Percentiles rank a stretch among this genome's conserved stretches.
Evolutionary conservation across 805 yeast genomes (phyloP).

Genomic region (Cyberlindnera suaveolens): DNA sequence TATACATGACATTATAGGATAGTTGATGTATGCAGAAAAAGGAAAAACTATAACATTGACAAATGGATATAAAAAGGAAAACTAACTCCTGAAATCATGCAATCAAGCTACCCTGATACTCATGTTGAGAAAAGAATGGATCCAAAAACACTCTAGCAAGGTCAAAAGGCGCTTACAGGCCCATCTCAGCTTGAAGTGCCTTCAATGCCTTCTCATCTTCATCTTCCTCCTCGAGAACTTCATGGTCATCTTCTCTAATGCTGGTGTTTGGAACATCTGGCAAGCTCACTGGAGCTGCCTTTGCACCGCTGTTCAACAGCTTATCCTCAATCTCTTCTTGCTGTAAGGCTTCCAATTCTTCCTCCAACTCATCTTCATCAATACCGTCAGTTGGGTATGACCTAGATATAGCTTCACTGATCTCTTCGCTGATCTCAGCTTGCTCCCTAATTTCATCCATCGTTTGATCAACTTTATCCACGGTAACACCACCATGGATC

Average conservation of each 20-base stretch:
- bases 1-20: no score
- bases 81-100: no score
- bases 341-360: constrained; percentile 83
- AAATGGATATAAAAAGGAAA: no score
- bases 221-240: constrained; percentile 37
- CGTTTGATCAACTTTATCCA: constrained; percentile 93
- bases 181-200: constrained; percentile 84
- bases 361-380: constrained; percentile 91
- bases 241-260: constrained; percentile 18
- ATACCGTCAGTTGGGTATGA: constrained; percentile 76
- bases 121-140: no score
- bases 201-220: constrained; percentile 80
- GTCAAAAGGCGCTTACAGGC: constrained; percentile 37
- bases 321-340: constrained; percentile 69
- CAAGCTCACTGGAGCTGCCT: constrained; percentile 24
- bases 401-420: constrained; percentile 91
- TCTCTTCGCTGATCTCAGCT: constrained; percentile 90
- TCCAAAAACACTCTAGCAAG: no score
- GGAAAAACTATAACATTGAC: no score
- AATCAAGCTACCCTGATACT: no score
- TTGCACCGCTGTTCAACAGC: constrained; percentile 39
- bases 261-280: constrained; percentile 42
- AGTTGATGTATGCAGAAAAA: no score
- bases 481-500: constrained; percentile 90
- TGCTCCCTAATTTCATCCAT: constrained; percentile 98